Base-by-base conservation (phyloP, 208 protist species). In the Histomonas meleagridis region DNA sequence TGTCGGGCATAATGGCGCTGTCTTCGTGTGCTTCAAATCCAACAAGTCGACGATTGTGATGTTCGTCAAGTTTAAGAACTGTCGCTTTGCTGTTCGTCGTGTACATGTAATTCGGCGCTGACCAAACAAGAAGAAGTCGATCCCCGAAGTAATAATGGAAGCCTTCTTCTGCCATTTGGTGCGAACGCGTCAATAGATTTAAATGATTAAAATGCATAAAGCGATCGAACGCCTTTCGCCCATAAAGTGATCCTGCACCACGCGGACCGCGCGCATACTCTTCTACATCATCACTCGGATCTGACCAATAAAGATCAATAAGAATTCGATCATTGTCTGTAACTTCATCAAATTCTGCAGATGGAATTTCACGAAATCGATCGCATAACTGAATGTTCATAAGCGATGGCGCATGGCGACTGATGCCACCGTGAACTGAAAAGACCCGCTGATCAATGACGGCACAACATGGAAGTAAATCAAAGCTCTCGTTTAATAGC, bases 21-120 rank as follows among this genome's bases (percentile, higher is more conserved):
- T n/a, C n/a, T n/a, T n/a, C n/a, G 53, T 57, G 53, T 18, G 53
- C 53, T 57, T 57, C 53, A 57, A 57, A 57, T 57, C 53, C 53
- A 57, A 86, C 46, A 12, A 86, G 28, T 32, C 32, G 26, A 57
- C 32, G 55, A 12, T 86, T 28, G n/a, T n/a, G n/a, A n/a, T n/a
- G n/a, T n/a, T 98, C 96, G 91, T 97, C 94, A 94, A 98, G 98
- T 95, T 57, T 57, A 10, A 65, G 7, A 65, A 65, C 23, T n/a
- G 60, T 65, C n/a, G 60, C 60, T 65, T 12, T n/a, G n/a, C n/a
- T 65, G 16, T 28, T 28, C 7, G 60, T 5, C 7, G 3, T 3
- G 23, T 65, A 65, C 23, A n/a, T n/a, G 60, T 65, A 65, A 65
- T 65, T n/a, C 16, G 60, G 60, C 3, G 60, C 60, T 12, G 60